A percentile compares a stretch with the other conserved stretches of the same genome.
Conservation (phyloP, 2,329 filamentous ascomycete genomes). For the Pyricularia sp. region DNA sequence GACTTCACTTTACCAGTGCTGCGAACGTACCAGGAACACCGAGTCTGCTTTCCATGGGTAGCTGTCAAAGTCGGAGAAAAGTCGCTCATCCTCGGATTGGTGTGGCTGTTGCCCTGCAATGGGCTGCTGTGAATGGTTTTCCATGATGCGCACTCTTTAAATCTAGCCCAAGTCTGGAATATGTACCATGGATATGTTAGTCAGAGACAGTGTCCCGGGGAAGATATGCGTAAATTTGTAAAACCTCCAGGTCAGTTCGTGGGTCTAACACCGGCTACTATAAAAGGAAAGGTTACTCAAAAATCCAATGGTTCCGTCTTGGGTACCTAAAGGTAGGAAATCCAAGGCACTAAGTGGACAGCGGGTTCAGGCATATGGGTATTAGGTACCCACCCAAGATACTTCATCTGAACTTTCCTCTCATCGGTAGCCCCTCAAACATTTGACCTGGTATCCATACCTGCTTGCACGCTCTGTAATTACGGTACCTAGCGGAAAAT, state of each 20-base stretch:
- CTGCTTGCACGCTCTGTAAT: background rate
- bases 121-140: background rate
- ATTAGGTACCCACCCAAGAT: background rate
- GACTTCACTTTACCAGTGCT: background rate
- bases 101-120: background rate
- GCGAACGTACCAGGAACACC: constrained; percentile 6
- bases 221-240: background rate
- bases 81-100: background rate
- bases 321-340: background rate
- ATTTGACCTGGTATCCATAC: background rate
- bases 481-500: background rate
- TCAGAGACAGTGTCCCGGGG: too few relatives aligned
- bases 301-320: too few relatives aligned
- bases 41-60: constrained; percentile 7
- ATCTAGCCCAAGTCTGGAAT: background rate
- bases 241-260: background rate
- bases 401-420: background rate
- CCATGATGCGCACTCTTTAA: background rate
- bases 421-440: background rate
- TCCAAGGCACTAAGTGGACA: background rate
- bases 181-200: background rate
- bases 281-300: background rate
- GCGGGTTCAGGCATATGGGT: background rate
- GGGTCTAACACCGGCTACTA: background rate
- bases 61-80: constrained; percentile 3